Percentiles rank a stretch among this genome's conserved stretches.
phyloP scores from a whole-genome alignment of 345 rosid genomes.

The Anacardium occidentale region DNA sequence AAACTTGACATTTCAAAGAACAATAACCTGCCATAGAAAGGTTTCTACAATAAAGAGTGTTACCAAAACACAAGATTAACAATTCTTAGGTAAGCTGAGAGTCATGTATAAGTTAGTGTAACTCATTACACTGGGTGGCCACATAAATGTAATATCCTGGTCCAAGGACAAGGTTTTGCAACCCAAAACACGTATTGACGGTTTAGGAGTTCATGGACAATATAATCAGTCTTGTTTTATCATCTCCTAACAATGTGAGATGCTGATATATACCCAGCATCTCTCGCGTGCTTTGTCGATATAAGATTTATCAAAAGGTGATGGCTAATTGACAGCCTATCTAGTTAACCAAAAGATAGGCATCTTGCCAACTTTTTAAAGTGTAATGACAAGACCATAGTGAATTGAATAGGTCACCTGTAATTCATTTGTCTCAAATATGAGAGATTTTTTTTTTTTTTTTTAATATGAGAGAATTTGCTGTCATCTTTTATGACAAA shows the following conservation, averaged over 20 bases:
- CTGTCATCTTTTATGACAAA: background rate
- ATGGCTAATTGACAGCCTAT: too few relatives aligned
- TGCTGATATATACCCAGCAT: too few relatives aligned
- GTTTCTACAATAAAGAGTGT: background rate
- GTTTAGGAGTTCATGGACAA: too few relatives aligned
- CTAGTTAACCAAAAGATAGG: too few relatives aligned
- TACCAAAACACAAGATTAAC: slow-evolving; percentile 7
- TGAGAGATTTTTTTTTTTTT: background rate
- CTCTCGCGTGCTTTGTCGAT: too few relatives aligned
- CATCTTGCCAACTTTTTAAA: too few relatives aligned
- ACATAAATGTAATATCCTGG: background rate
- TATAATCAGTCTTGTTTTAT: too few relatives aligned
- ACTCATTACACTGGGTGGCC: background rate
- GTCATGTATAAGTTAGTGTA: background rate
- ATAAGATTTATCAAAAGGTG: too few relatives aligned
- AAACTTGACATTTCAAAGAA: background rate
- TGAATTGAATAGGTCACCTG: background rate
- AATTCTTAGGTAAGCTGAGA: background rate
- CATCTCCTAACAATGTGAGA: too few relatives aligned
- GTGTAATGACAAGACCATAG: background rate
- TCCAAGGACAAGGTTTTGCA: too few relatives aligned
- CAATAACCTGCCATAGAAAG: background rate
- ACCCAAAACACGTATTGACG: too few relatives aligned
- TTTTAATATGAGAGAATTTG: background rate
- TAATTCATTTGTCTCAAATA: background rate